These are phyloP conservation scores for Exophiala alcalophila DNA, from an alignment of 2,329 filamentous ascomycete species.

Conservation along the genomic window DNA sequence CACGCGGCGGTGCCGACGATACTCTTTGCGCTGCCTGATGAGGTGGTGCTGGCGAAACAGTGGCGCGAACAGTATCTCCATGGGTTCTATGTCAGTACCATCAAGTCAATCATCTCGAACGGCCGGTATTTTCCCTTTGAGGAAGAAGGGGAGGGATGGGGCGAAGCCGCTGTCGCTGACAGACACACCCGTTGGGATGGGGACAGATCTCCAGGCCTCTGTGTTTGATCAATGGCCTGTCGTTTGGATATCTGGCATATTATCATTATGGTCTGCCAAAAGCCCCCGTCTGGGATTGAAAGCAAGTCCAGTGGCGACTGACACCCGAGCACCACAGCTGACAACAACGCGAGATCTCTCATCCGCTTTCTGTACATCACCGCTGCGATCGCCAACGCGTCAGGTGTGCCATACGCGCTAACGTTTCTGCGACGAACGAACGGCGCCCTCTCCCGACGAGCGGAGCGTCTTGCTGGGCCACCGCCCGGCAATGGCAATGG, in stretches of 20 bases:
- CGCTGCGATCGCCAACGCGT: conserved; percentile 18
- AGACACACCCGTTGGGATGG: no score
- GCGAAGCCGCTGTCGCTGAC: no score
- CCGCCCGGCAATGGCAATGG: conserved; percentile 2
- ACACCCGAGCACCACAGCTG: no score
- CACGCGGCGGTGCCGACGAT: conserved; percentile 21
- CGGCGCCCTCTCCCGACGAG: conserved; percentile 18
- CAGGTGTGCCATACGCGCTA: conserved; percentile 24
- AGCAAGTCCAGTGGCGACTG: no score
- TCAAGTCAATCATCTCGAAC: no score
- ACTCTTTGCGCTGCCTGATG: conserved; percentile 13
- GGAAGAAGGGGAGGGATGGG: no score
- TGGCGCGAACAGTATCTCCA: conserved; percentile 22
- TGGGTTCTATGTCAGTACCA: conserved; percentile 19
- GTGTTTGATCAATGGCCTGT: conserved; percentile 18
- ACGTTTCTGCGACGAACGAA: conserved; percentile 24
- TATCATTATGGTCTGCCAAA: no score
- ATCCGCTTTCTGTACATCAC: conserved; percentile 17
- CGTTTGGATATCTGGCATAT: conserved; percentile 22
- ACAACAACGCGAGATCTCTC: conserved; percentile 4
- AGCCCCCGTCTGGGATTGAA: no score
- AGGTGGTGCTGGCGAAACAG: conserved; percentile 8
- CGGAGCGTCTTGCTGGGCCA: conserved; percentile 15
- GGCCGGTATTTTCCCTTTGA: no score
- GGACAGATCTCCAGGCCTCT: conserved; percentile 20